Evolutionary conservation across 2,329 filamentous ascomycete species (phyloP), one percentile per base, ranked within the genome.

Genomic region (Nothopassalora personata): DNA sequence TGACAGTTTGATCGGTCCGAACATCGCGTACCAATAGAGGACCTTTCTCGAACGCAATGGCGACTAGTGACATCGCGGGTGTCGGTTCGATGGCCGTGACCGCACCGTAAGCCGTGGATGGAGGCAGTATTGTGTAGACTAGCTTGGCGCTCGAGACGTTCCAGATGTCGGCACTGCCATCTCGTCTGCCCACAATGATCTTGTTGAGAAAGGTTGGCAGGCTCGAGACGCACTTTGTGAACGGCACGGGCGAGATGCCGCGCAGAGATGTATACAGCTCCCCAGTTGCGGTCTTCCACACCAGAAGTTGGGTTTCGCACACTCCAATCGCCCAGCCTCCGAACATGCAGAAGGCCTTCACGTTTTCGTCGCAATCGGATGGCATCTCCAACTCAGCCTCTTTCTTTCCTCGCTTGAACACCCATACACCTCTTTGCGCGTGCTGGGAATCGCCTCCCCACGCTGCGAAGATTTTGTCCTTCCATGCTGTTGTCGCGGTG

Each of bases 131-230:
- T 1, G 91, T 95, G 74, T 97, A 95, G 30, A 99, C 85, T 56
- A 97, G 81, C 73, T 95, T 96, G 51, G 81, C 92, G 3, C 90
- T 96, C 71, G 89, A 95, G 61, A 99, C 80, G 71, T 99, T 99
- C 93, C 94, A 99, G 53, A 99, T 96, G 71, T 99, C 94, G 8
- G 97, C 87, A 73, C 86, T 88, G 6, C 94, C 94, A 72, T 99
- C 91, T 63, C 83, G 84, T 68, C 91, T 86, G 9, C 91, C 95
- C 2, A 91, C 89, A 65, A 97, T 91, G 48, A 99, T 84, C 75
- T 99, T 99, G 80, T 99, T 99, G 61, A 99, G 76, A 74, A 91
- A 96, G 0, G 94, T 97, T 1, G 93, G 92, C 87, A 97, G 91
- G 68, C 85, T 95, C 71, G 86, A 88, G 66, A 96, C 82, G 53